phyloP scores from a whole-genome alignment of 106 monocot genomes.

The Allium sativum region DNA sequence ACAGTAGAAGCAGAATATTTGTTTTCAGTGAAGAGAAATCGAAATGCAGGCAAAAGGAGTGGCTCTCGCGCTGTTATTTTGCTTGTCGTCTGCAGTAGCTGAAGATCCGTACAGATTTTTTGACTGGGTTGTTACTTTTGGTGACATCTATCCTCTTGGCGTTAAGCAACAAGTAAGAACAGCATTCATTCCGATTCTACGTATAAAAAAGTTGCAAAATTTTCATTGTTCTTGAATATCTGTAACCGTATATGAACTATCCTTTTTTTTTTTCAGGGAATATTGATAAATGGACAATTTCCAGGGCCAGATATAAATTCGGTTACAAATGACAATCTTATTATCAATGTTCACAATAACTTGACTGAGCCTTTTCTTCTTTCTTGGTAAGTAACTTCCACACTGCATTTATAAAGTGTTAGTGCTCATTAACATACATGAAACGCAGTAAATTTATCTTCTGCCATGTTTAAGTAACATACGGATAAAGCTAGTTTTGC shows the following conservation, averaged over 20 bases:
- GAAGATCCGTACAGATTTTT: conserved; percentile 39
- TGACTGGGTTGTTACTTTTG: conserved; percentile 39
- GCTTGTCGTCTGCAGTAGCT: conserved; percentile 1
- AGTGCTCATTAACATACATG: too few species aligned
- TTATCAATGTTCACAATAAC: conserved; percentile 70
- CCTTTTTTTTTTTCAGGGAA: conserved; percentile 16
- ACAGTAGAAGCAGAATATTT: background rate
- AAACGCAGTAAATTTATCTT: too few species aligned
- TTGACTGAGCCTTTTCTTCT: conserved; percentile 70
- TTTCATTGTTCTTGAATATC: too few species aligned
- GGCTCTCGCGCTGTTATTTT: background rate
- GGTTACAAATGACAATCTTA: conserved; percentile 71
- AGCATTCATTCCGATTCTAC: too few species aligned
- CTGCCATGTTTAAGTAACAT: too few species aligned
- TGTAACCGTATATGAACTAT: background rate
- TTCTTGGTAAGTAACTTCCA: conserved; percentile 31
- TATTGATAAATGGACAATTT: conserved; percentile 81
- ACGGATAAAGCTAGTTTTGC: too few species aligned
- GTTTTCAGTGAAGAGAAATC: background rate
- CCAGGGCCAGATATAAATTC: conserved; percentile 63
- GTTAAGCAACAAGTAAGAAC: conserved; percentile 34
- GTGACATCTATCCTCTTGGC: conserved; percentile 35
- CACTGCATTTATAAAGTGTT: background rate
- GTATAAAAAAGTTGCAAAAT: too few species aligned
- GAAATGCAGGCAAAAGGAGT: conserved; percentile 5